Percentiles rank a stretch among this genome's conserved stretches.
Evolutionary conservation across 2,329 filamentous ascomycete genomes (phyloP).

Genomic region (Ophiocordyceps unilateralis): DNA sequence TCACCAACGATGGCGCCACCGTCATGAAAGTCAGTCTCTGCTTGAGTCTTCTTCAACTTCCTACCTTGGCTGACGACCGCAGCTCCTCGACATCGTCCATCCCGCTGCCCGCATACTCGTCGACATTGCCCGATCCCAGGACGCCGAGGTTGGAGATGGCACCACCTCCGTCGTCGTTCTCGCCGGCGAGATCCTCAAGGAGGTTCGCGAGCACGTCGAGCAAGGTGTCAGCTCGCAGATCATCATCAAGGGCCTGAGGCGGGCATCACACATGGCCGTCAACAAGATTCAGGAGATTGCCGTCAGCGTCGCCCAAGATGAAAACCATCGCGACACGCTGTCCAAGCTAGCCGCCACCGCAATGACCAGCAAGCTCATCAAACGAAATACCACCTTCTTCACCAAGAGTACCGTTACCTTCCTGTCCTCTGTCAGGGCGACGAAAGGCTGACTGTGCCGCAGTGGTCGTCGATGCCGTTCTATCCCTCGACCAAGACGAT

Average conservation of each 20-base stretch:
- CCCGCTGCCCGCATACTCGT: slow-evolving; percentile 93
- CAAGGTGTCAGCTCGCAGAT: slow-evolving; percentile 94
- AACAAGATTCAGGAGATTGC: slow-evolving; percentile 99
- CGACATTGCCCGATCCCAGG: slow-evolving; percentile 96
- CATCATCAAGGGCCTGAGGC: slow-evolving; percentile 89
- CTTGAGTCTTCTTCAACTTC: slow-evolving; percentile 1
- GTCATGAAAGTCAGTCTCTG: slow-evolving; percentile 70
- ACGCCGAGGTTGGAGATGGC: slow-evolving; percentile 95
- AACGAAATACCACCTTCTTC: slow-evolving; percentile 92
- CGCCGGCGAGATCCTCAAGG: slow-evolving; percentile 94
- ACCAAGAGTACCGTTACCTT: slow-evolving; percentile 56
- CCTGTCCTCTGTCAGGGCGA: neutral
- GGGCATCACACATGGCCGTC: slow-evolving; percentile 75
- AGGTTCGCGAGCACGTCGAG: slow-evolving; percentile 90
- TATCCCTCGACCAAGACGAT: slow-evolving; percentile 90
- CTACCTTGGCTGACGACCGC: slow-evolving; percentile 1
- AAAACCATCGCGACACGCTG: slow-evolving; percentile 73
- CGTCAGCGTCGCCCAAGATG: slow-evolving; percentile 57
- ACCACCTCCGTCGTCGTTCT: slow-evolving; percentile 95
- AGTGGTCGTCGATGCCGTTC: slow-evolving; percentile 97
- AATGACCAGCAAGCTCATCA: slow-evolving; percentile 99
- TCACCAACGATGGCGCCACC: slow-evolving; percentile 97
- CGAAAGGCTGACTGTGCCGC: neutral
- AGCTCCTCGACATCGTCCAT: slow-evolving; percentile 97
- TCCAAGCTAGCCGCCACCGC: slow-evolving; percentile 81